Percentiles rank a stretch among this genome's conserved stretches.
phyloP scores from a whole-genome alignment of 192 early-diverging fungal genomes.

The Podila epigama region DNA sequence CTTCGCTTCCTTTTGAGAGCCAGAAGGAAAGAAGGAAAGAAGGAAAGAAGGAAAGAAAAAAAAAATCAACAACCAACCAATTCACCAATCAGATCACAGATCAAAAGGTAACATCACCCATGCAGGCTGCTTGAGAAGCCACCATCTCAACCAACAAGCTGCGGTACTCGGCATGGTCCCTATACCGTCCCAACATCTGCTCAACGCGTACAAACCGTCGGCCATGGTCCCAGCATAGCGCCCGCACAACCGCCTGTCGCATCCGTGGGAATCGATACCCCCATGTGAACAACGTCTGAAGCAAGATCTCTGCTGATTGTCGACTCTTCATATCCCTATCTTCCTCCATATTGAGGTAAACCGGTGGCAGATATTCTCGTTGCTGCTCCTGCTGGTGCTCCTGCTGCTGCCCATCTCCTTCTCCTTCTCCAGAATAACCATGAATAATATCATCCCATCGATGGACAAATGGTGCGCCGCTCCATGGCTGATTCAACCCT shows the following conservation, averaged over 20 bases:
- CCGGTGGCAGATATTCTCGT: not conserved
- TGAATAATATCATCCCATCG: not conserved
- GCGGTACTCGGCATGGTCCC: slow-evolving; percentile 14
- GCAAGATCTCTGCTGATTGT: not conserved
- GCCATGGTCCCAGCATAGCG: slow-evolving; percentile 4
- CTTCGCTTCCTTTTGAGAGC: too few relatives aligned
- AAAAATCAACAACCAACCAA: not conserved
- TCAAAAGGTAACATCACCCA: too few relatives aligned
- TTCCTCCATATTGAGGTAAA: not conserved
- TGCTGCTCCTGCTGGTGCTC: not conserved
- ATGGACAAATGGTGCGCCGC: not conserved
- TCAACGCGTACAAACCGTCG: not conserved
- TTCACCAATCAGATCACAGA: too few relatives aligned
- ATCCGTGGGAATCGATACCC: slow-evolving; percentile 24
- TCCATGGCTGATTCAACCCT: not conserved
- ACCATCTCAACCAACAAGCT: slow-evolving; percentile 9
- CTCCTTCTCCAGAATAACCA: not conserved
- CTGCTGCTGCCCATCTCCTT: not conserved
- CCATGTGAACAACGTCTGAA: slow-evolving; percentile 36
- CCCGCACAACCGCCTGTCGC: slow-evolving; percentile 5
- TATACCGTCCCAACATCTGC: not conserved
- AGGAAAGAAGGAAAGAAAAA: not conserved
- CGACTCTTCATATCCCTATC: not conserved
- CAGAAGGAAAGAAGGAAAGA: not conserved
- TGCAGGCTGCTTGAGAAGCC: slow-evolving; percentile 2